phyloP scores from a whole-genome alignment of 148 eudicot species.

The Talinum fruticosum region DNA sequence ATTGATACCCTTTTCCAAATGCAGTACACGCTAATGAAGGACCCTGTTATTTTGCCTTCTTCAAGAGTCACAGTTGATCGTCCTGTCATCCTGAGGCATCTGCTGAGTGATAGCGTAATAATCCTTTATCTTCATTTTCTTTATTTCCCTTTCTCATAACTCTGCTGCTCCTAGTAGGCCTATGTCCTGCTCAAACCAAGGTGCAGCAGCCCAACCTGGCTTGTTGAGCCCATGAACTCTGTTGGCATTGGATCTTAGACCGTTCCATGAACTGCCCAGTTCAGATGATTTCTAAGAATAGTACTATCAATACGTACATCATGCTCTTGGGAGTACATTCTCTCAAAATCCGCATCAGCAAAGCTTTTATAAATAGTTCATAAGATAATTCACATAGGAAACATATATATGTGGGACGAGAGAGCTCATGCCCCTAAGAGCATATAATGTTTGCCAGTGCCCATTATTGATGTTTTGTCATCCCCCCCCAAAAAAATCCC shows the following conservation, averaged over 20 bases:
- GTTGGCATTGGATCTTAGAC: neutral
- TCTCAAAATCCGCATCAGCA: too few species aligned
- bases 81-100: slow-evolving; percentile 94
- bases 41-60: slow-evolving; percentile 93
- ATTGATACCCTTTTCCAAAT: slow-evolving; percentile 16
- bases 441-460: too few species aligned
- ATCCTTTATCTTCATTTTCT: slow-evolving; percentile 5
- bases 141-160: neutral
- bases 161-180: neutral
- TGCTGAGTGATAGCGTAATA: slow-evolving; percentile 76
- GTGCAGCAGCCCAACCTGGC: neutral
- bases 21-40: slow-evolving; percentile 97
- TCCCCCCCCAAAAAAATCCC: too few species aligned
- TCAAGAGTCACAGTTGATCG: slow-evolving; percentile 81
- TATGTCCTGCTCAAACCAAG: neutral
- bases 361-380: too few species aligned
- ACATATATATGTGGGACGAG: too few species aligned
- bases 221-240: too few species aligned
- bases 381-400: too few species aligned
- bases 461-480: too few species aligned
- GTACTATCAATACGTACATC: too few species aligned
- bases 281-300: too few species aligned
- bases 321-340: too few species aligned
- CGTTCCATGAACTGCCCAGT: neutral
- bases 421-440: too few species aligned